Base-by-base conservation (phyloP, 2,329 filamentous ascomycete species). In the Dactylonectria macrodidyma region DNA sequence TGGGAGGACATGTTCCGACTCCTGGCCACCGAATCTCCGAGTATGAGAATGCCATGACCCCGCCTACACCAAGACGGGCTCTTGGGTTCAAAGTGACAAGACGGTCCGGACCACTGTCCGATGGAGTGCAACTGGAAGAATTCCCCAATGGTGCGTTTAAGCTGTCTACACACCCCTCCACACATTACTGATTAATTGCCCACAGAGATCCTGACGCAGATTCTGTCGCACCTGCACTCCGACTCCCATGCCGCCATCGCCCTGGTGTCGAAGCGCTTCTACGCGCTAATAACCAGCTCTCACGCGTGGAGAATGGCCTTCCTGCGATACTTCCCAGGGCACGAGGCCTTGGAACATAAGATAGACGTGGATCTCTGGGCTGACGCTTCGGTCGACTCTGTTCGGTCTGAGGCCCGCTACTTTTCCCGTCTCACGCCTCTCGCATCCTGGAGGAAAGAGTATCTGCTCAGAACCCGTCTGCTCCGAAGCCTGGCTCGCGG, bases 381-480 rank as follows among this genome's bases (percentile, higher is more conserved):
- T 24, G 81, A 84, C 26, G 83, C 89, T 41, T 80, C 81, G 52
- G 80, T 82, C 61, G 90, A 89, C 75, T 80, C 80, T 62, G 84
- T 95, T 51, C 88, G 89, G 33, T 92, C 92, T 1, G 93, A 96
- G 77, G 89, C 89, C 73, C 92, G 95, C 51, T 89, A 90, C 71
- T 99, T 98, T 77, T 90, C 93, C 16, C 90, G 95, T 50, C 86
- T 99, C 62, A 97, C 93, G 10, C 87, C 91, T 3, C 83, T 95
- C 68, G 93, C 95, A n/a, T 96, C 95, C 9, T 98, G 96, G 95
- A 90, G 95, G 73, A 98, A 94, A 81, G 96, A 99, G 80, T 99
- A 98, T 77, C 92, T 98, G 55, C 83, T 97, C 64, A 89, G 96
- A 54, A 98, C 95, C 2, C 89, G 94, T 54, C 87, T 98, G 59